Evolutionary conservation across 495 filamentous ascomycete species (phyloP), one percentile per base, ranked within the genome.

Genomic region (Ascobolus immersus): DNA sequence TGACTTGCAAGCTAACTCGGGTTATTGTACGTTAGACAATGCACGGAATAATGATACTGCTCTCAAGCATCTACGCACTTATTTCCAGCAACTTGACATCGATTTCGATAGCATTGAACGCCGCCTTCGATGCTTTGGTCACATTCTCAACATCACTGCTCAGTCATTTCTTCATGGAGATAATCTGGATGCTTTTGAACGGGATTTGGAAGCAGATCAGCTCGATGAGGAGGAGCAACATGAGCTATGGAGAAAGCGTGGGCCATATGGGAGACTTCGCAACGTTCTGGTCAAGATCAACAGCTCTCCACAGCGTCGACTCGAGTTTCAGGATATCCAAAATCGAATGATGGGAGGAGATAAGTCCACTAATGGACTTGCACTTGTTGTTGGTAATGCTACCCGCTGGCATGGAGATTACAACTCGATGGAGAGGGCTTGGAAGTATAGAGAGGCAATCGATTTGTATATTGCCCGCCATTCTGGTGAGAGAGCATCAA

Each of bases 121-220:
- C 12, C 3, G 4, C 5, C 17, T 46, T n/a, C 15, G 34, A 3
- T 46, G 37, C 15, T 32, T 37, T 17, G 37, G 41, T 4, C 43
- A 44, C 36, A 27, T 46, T 5, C 28, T 43, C 4, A 43, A 39
- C 13, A n/a, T 43, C 1, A 27, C 30, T 21, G 40, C 39, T 2
- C 30, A 46, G 8, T 14, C 34, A 19, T 44, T 41, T 34, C 34
- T 46, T 11, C 35, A 19, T 10, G 37, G 36, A 12, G n/a, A n/a
- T n/a, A n/a, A n/a, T n/a, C n/a, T n/a, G n/a, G n/a, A n/a, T n/a
- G n/a, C n/a, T n/a, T n/a, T n/a, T n/a, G n/a, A n/a, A n/a, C n/a
- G n/a, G n/a, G n/a, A n/a, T n/a, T n/a, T n/a, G n/a, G n/a, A n/a
- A n/a, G n/a, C n/a, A n/a, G n/a, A n/a, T n/a, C n/a, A n/a, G n/a